Conservation (phyloP, 2,329 filamentous ascomycete genomes). For the Ophiostoma ips region DNA sequence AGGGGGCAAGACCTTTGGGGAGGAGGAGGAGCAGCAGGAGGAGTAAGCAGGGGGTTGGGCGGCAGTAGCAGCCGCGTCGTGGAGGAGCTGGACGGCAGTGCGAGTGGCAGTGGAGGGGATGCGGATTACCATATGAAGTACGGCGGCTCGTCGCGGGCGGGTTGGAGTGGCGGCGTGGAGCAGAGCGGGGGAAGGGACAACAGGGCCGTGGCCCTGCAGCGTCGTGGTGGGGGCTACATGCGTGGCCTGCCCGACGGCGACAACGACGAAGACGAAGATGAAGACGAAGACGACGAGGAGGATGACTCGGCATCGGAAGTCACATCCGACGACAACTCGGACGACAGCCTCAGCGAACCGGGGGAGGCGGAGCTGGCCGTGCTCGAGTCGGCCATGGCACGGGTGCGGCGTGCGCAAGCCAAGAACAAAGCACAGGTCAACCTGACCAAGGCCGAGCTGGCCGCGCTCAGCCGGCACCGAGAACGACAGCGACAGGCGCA, state of each 20-base stretch:
- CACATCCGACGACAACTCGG: slow-evolving; percentile 28
- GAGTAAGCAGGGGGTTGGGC: slow-evolving; percentile 23
- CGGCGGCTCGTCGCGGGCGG: slow-evolving; percentile 17
- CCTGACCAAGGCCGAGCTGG: slow-evolving; percentile 66
- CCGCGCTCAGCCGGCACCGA: slow-evolving; percentile 57
- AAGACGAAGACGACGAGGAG: slow-evolving; percentile 1
- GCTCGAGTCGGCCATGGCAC: slow-evolving; percentile 63
- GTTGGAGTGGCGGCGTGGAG: slow-evolving; percentile 27
- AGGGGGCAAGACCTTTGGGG: slow-evolving; percentile 21
- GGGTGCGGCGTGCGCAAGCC: slow-evolving; percentile 64
- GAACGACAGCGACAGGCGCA: slow-evolving; percentile 42
- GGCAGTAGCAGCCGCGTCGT: slow-evolving; percentile 27
- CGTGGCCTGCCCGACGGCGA: slow-evolving; percentile 21
- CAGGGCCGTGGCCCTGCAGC: slow-evolving; percentile 7
- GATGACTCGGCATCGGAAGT: slow-evolving; percentile 19
- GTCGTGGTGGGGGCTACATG: slow-evolving; percentile 26
- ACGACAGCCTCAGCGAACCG: slow-evolving; percentile 26
- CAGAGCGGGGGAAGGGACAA: slow-evolving; percentile 21
- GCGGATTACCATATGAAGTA: slow-evolving; percentile 12
- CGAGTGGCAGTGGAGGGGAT: slow-evolving; percentile 36
- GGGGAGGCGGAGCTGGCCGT: slow-evolving; percentile 50
- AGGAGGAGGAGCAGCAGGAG: no score
- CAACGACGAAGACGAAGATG: neutral
- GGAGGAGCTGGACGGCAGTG: slow-evolving; percentile 55
- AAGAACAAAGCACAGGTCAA: slow-evolving; percentile 68